phyloP scores from a whole-genome alignment of 768 basidiomycete species.

The Lepiota brunneoincarnata region DNA sequence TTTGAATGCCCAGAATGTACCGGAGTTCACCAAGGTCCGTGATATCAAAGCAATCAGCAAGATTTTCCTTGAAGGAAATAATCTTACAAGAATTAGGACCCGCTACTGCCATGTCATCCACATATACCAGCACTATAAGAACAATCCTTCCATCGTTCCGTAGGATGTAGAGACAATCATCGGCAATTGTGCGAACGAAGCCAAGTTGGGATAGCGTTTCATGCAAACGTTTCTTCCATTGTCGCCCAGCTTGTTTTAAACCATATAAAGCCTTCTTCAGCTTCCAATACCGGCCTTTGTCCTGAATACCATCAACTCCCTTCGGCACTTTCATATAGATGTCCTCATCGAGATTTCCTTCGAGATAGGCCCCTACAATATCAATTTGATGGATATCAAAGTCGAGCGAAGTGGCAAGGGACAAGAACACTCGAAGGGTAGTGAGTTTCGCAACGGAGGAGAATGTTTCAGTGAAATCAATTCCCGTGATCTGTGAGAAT shows the following conservation, averaged over 20 bases:
- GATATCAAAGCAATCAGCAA: conserved; percentile 26
- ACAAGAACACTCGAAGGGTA: no score
- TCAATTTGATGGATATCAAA: no score
- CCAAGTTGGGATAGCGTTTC: neutral
- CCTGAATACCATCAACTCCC: conserved; percentile 14
- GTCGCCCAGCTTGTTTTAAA: conserved; percentile 29
- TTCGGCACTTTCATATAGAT: conserved; percentile 25
- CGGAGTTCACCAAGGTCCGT: conserved; percentile 25
- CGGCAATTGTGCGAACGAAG: conserved; percentile 8
- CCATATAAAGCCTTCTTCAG: conserved; percentile 31
- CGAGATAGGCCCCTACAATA: no score
- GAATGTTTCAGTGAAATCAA: no score
- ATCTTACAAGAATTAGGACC: conserved; percentile 13
- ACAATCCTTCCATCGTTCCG: neutral
- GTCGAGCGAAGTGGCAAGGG: no score
- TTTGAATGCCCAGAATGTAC: conserved; percentile 30
- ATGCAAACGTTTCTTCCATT: conserved; percentile 23
- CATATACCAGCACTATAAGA: conserved; percentile 12
- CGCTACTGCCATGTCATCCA: conserved; percentile 15
- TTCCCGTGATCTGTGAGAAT: no score
- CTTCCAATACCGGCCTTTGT: no score
- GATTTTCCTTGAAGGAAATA: conserved; percentile 16
- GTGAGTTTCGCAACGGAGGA: no score
- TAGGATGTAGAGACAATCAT: conserved; percentile 18
- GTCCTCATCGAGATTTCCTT: conserved; percentile 23